Evolutionary conservation across 1,139 yeast genomes (phyloP).

Genomic region (Sugiyamaella grinbergsii): DNA sequence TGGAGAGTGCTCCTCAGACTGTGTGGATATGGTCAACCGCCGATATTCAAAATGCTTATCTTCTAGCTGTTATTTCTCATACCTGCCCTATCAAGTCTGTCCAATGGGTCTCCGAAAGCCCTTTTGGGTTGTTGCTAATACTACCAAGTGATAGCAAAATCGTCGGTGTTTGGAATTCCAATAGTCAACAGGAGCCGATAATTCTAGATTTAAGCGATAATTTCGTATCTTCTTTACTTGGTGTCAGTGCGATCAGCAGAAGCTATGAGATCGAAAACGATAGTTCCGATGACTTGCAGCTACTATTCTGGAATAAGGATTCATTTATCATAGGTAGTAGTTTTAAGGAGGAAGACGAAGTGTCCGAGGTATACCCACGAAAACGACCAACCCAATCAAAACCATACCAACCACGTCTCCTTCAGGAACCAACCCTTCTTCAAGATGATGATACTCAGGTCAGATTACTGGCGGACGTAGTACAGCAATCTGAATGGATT

Average conservation of each 20-base stretch:
- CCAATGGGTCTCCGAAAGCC: conserved; percentile 25
- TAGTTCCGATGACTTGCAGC: background rate
- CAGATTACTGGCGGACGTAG: conserved; percentile 29
- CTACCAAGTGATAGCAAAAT: conserved; percentile 25
- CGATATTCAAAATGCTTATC: conserved; percentile 10
- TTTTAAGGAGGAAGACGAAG: conserved; percentile 9
- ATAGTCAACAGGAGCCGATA: conserved; percentile 18
- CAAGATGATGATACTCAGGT: conserved; percentile 33
- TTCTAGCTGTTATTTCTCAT: conserved; percentile 28
- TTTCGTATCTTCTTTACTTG: conserved; percentile 15
- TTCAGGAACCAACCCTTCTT: conserved; percentile 16
- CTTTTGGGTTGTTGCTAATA: conserved; percentile 20
- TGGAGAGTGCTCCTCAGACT: conserved; percentile 29
- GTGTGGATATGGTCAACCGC: conserved; percentile 33
- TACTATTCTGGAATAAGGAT: conserved; percentile 14
- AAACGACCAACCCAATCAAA: too few species aligned
- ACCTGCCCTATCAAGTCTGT: conserved; percentile 25
- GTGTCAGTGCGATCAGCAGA: conserved; percentile 6
- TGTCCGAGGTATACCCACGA: background rate
- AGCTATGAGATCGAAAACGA: conserved; percentile 1
- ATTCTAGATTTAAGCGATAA: conserved; percentile 22
- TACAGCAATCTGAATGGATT: conserved; percentile 35
- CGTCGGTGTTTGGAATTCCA: conserved; percentile 29
- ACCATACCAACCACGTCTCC: too few species aligned
- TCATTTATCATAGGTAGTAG: conserved; percentile 5